Base-by-base conservation (phyloP, 768 basidiomycete species). In the Clitopilus hobsonii region DNA sequence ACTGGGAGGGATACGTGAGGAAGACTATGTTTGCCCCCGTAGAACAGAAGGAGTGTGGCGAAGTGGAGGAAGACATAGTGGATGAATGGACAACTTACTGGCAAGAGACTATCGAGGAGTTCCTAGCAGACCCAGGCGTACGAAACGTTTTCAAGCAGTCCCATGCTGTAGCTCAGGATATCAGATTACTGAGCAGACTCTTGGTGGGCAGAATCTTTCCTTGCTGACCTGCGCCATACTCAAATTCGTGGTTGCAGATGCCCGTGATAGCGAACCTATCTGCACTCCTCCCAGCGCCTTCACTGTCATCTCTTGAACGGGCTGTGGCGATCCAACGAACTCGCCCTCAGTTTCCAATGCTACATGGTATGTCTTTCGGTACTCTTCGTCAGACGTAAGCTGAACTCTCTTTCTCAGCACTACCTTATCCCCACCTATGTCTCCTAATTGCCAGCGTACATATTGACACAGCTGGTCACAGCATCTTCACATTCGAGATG, bases 401-500 rank as follows among this genome's bases (percentile, higher is more conserved):
- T 54, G 48, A 51, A 54, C 48, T 41, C 11, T 38, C 41, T 26
- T 24, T 29, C 25, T 47, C 54, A 94, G 91, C 77, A 54, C 67
- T 94, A 20, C 73, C 91, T 18, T 92, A 95, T 64, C 89, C 94
- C 6, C 74, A 82, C 2, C 69, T 93, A 18, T 94, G 91, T 63
- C 77, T 96, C 26, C 79, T 97, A 38, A 87, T 98, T 56, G 89
- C 94, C n/a, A 79, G 85, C 13, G 79, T 85, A 63, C 95, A 97
- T 64, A 77, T 84, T 3, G 72, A 84, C 23, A 86, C 85, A 8
- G 82, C 84, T 5, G 94, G 94, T 0, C 87, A 94, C 56, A 77
- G 88, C 18, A 72, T 73, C 13, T 85, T 97, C 69, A 98, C 91
- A 26, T 96, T 98, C 65, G 92, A 95, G 62, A 93, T 95, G 86